Conservation (phyloP, 2,329 filamentous ascomycete genomes). For the Colletotrichum truncatum region DNA sequence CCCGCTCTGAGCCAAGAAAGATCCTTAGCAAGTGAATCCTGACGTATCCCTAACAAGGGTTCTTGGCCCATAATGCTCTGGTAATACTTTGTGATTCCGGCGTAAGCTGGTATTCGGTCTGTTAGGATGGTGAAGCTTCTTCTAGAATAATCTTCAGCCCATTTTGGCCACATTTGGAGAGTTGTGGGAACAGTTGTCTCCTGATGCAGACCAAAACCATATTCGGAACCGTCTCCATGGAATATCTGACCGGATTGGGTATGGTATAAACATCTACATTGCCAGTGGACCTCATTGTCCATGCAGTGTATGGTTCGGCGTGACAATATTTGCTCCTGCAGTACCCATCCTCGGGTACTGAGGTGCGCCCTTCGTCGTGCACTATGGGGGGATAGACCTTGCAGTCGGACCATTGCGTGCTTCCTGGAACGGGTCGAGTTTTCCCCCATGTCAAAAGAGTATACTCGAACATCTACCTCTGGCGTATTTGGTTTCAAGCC, state of each 20-base stretch:
- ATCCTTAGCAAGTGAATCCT: not conserved
- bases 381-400: not conserved
- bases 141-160: not conserved
- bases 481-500: not conserved
- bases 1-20: not conserved
- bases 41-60: not conserved
- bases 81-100: not conserved
- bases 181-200: not conserved
- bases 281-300: not conserved
- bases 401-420: not conserved
- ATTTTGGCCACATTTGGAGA: not conserved
- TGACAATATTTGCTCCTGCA: conserved; percentile 1
- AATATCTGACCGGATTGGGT: not conserved
- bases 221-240: not conserved
- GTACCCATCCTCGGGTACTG: not conserved
- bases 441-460: not conserved
- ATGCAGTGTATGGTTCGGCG: not conserved
- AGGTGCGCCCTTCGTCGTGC: not conserved
- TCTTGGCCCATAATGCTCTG: not conserved
- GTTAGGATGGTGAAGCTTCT: not conserved
- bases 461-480: not conserved
- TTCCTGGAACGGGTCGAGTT: rapidly evolving
- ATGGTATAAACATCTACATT: not conserved
- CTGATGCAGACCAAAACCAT: not conserved
- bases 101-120: not conserved